These are phyloP conservation scores for Claviceps sp. DNA, from an alignment of 2,329 filamentous ascomycete genomes.

Conservation along the genomic window DNA sequence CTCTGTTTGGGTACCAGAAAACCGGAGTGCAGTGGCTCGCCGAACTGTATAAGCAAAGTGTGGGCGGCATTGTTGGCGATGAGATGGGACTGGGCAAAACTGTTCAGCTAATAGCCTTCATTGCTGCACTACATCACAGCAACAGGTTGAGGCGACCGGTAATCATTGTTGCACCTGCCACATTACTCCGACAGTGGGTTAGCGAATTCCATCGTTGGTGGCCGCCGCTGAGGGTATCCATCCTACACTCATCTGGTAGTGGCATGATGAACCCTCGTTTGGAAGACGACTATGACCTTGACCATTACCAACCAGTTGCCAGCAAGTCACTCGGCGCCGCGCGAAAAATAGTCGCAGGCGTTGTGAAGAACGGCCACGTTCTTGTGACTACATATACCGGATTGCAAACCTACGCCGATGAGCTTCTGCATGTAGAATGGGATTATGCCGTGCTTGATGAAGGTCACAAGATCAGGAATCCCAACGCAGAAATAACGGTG, in stretches of 20 bases:
- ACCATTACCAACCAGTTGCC: slow-evolving; percentile 23
- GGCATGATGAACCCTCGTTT: slow-evolving; percentile 82
- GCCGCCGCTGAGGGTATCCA: slow-evolving; percentile 94
- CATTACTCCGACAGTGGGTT: slow-evolving; percentile 93
- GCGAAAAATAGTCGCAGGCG: slow-evolving; percentile 67
- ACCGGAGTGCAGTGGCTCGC: slow-evolving; percentile 94
- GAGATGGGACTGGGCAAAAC: slow-evolving; percentile 99
- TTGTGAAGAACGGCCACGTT: slow-evolving; percentile 76
- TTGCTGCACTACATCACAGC: slow-evolving; percentile 87
- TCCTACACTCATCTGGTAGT: slow-evolving; percentile 87
- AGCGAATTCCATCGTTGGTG: slow-evolving; percentile 98
- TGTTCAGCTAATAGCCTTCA: slow-evolving; percentile 55
- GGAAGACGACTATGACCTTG: slow-evolving; percentile 38
- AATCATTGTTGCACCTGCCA: slow-evolving; percentile 86
- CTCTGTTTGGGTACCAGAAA: slow-evolving; percentile 92
- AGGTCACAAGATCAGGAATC: slow-evolving; percentile 96
- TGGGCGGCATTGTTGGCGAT: slow-evolving; percentile 90
- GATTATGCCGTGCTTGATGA: slow-evolving; percentile 90
- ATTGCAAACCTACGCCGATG: slow-evolving; percentile 78
- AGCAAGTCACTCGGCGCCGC: slow-evolving; percentile 42
- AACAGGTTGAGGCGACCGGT: slow-evolving; percentile 71
- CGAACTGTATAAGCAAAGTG: slow-evolving; percentile 77
- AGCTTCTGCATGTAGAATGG: slow-evolving; percentile 76
- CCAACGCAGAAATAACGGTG: slow-evolving; percentile 86
- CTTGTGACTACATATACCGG: slow-evolving; percentile 93